A percentile compares a stretch with the other conserved stretches of the same genome.
Conservation (phyloP, 2,329 filamentous ascomycete species). For the Chrysoporthe puriensis region DNA sequence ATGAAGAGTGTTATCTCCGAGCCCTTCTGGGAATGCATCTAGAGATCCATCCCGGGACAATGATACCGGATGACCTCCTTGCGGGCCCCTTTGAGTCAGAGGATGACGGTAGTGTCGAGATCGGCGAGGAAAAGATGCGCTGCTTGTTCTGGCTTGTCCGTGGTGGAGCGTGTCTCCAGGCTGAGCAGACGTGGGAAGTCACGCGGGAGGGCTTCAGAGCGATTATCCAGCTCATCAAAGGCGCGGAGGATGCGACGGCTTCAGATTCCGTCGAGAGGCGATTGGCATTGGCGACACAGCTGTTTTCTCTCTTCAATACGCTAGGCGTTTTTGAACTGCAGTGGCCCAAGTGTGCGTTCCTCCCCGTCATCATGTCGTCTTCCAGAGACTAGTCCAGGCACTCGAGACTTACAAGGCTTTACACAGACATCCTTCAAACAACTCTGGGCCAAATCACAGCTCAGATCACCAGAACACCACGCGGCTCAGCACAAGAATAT, state of each 20-base stretch:
- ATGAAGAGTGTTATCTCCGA: neutral
- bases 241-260: neutral
- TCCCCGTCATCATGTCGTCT: neutral
- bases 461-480: conserved; percentile 2
- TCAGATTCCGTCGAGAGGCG: conserved; percentile 1
- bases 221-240: conserved; percentile 23
- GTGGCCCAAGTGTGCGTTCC: conserved; percentile 25
- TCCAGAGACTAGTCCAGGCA: neutral
- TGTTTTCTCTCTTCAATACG: conserved; percentile 22
- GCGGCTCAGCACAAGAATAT: conserved; percentile 7
- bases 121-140: conserved; percentile 30
- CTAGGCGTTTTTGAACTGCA: conserved; percentile 22
- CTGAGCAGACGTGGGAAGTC: conserved; percentile 37
- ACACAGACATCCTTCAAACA: conserved; percentile 16
- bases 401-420: neutral
- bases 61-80: conserved; percentile 36
- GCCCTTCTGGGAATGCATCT: conserved; percentile 28
- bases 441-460: conserved; percentile 7
- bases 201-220: conserved; percentile 24
- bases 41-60: conserved; percentile 33
- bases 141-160: conserved; percentile 37
- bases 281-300: conserved; percentile 15
- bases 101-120: conserved; percentile 13
- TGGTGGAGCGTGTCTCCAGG: conserved; percentile 32
- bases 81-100: conserved; percentile 32